phyloP scores from a whole-genome alignment of 2,329 filamentous ascomycete species.

The Lojkania enalia region DNA sequence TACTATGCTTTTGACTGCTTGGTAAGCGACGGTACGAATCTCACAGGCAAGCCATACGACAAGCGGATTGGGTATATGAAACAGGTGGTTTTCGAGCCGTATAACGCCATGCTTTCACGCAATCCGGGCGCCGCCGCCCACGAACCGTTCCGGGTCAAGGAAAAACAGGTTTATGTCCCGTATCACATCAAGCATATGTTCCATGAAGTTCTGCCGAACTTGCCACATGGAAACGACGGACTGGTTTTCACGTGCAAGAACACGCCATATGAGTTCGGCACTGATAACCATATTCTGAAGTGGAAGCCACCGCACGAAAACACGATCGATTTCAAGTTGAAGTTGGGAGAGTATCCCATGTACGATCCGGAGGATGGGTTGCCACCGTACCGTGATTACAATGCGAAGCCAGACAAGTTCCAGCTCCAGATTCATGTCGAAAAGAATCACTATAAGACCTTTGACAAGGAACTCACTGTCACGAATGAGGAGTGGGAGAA shows the following conservation, averaged over 20 bases:
- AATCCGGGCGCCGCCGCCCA: constrained; percentile 71
- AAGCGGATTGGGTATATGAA: constrained; percentile 88
- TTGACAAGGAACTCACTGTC: constrained; percentile 66
- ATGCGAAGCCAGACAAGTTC: constrained; percentile 69
- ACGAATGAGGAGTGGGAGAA: constrained; percentile 80
- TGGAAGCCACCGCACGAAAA: constrained; percentile 98
- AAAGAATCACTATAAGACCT: constrained; percentile 65
- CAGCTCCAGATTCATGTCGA: constrained; percentile 72
- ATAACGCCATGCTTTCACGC: constrained; percentile 57
- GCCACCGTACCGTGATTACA: constrained; percentile 73
- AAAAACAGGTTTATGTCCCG: constrained; percentile 86
- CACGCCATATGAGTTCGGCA: constrained; percentile 84
- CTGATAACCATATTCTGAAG: constrained; percentile 91
- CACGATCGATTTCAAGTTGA: constrained; percentile 87
- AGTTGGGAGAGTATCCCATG: constrained; percentile 70
- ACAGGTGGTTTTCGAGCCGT: constrained; percentile 73
- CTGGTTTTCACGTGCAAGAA: constrained; percentile 96
- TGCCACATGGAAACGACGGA: constrained; percentile 93
- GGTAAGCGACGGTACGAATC: constrained; percentile 69
- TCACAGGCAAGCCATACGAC: constrained; percentile 80
- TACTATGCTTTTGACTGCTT: constrained; percentile 95
- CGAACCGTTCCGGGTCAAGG: constrained; percentile 78
- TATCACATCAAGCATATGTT: constrained; percentile 84
- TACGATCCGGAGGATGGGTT: constrained; percentile 70
- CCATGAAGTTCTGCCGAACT: constrained; percentile 75